Percentiles rank a stretch among this genome's conserved stretches.
Evolutionary conservation across 805 yeast genomes (phyloP).

Genomic region (Jamesozyma piceae): DNA sequence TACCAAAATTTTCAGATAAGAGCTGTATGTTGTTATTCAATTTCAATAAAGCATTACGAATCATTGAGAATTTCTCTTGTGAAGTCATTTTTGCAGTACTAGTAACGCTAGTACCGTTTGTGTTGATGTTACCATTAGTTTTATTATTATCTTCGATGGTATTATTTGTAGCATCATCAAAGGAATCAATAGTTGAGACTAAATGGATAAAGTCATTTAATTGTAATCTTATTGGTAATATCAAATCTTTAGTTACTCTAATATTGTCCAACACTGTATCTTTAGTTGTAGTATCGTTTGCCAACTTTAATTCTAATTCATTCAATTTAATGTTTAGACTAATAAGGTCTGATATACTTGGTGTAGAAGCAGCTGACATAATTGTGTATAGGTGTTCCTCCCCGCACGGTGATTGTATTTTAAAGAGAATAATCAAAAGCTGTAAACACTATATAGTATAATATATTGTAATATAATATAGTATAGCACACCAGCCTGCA

Average conservation of each 20-base stretch:
- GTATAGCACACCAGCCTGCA: too few species aligned
- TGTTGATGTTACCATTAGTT: slow-evolving; percentile 1
- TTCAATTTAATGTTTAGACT: slow-evolving; percentile 7
- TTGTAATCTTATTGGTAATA: slow-evolving; percentile 13
- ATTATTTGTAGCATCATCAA: not conserved
- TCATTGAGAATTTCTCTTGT: slow-evolving; percentile 15
- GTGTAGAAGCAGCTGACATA: not conserved
- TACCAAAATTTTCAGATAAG: slow-evolving; percentile 16
- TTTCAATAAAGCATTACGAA: slow-evolving; percentile 16
- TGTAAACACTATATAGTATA: too few species aligned
- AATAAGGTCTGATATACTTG: not conserved
- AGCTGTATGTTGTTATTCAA: slow-evolving; percentile 17
- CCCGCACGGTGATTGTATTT: too few species aligned
- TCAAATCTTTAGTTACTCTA: slow-evolving; percentile 5
- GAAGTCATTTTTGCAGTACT: not conserved
- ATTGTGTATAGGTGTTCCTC: too few species aligned
- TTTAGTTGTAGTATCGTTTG: slow-evolving; percentile 7
- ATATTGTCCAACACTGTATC: slow-evolving; percentile 8
- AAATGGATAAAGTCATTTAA: slow-evolving; percentile 23
- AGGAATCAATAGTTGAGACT: slow-evolving; percentile 10
- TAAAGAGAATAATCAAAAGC: too few species aligned
- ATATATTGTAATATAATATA: too few species aligned
- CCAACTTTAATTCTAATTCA: slow-evolving; percentile 14
- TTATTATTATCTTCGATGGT: slow-evolving; percentile 8
- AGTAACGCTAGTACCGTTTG: not conserved